Conservation (phyloP, 306 rosid genomes). For the Geum urbanum region DNA sequence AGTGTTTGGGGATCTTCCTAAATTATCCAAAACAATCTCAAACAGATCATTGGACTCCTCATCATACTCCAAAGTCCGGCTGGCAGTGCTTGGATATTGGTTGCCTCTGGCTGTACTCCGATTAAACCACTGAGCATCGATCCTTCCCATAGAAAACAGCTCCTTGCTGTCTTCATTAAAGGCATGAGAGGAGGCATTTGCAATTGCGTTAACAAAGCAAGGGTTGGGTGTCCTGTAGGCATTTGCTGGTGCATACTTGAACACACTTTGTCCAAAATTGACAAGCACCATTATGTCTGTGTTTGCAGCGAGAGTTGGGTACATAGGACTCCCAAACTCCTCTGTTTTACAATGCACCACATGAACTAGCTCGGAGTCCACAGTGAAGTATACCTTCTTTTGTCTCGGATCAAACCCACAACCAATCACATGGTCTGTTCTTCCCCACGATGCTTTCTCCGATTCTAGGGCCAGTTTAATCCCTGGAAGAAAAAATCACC, state of each 20-base stretch:
- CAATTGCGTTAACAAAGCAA: constrained; percentile 61
- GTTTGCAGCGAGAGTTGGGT: constrained; percentile 64
- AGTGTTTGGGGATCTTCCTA: constrained; percentile 26
- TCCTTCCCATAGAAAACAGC: constrained; percentile 87
- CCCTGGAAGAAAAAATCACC: constrained; percentile 41
- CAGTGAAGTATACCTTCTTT: constrained; percentile 82
- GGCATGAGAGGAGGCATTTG: constrained; percentile 31
- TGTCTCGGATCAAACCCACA: constrained; percentile 83
- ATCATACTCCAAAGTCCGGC: constrained; percentile 27
- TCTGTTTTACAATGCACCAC: constrained; percentile 62
- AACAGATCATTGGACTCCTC: constrained; percentile 46
- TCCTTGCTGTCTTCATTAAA: constrained; percentile 80
- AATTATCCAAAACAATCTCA: constrained; percentile 43
- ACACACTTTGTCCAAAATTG: constrained; percentile 76
- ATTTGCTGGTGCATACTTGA: constrained; percentile 74
- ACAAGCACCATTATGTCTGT: constrained; percentile 52
- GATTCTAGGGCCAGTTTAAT: constrained; percentile 58
- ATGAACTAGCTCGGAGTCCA: constrained; percentile 72
- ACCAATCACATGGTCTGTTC: constrained; percentile 64
- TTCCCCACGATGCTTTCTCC: constrained; percentile 65
- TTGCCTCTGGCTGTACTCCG: constrained; percentile 34
- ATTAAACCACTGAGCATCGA: constrained; percentile 70
- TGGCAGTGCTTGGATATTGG: constrained; percentile 22
- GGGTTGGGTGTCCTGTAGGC: constrained; percentile 88
- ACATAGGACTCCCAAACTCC: constrained; percentile 67